Conservation (phyloP, 345 rosid genomes). For the Chamaenerion angustifolium region DNA sequence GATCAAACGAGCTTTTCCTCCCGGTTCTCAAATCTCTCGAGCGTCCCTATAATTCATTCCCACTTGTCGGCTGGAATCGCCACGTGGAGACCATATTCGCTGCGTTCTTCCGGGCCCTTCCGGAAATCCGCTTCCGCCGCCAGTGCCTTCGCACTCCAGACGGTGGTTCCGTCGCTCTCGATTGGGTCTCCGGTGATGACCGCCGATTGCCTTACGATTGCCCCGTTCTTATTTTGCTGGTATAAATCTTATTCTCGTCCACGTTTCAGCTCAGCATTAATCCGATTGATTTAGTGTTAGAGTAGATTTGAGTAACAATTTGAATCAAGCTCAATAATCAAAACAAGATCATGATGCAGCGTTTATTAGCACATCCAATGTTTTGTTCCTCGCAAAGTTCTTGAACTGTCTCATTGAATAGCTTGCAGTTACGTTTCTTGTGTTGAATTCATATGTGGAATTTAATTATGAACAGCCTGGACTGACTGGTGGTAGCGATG, state of each 20-base stretch:
- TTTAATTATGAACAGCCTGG: conserved; percentile 47
- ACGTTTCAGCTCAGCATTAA: too few species aligned
- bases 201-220: conserved; percentile 31
- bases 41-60: conserved; percentile 45
- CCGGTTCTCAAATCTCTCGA: conserved; percentile 37
- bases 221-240: conserved; percentile 72
- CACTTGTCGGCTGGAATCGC: conserved; percentile 33
- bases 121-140: conserved; percentile 29
- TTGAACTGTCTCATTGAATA: too few species aligned
- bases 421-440: not conserved
- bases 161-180: conserved; percentile 42
- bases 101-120: conserved; percentile 29
- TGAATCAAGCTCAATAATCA: too few species aligned
- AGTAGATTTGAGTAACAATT: not conserved
- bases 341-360: too few species aligned
- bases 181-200: conserved; percentile 53
- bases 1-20: conserved; percentile 26
- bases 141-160: conserved; percentile 45
- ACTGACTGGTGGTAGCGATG: conserved; percentile 76
- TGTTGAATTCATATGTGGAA: not conserved
- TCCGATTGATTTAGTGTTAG: not conserved
- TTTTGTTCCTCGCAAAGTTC: too few species aligned
- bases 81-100: conserved; percentile 63
- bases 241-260: conserved; percentile 10
- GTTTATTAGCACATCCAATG: too few species aligned